These are phyloP conservation scores for Monosporascus sp. DNA, from an alignment of 2,329 filamentous ascomycete species.

Conservation along the genomic window DNA sequence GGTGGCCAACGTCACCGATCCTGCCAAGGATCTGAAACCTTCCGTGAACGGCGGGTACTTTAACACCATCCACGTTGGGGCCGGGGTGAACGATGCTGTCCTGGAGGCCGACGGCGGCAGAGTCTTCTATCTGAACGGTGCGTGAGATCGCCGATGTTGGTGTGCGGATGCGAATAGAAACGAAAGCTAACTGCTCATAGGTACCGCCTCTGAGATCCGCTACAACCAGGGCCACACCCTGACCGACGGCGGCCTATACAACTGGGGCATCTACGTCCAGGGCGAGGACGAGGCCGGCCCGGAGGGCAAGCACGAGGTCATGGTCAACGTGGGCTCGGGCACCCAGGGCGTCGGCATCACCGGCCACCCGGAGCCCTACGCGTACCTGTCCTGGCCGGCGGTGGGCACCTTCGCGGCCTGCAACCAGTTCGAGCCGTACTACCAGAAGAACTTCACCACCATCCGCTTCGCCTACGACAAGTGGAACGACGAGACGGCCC, in stretches of 20 bases:
- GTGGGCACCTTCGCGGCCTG: conserved; percentile 36
- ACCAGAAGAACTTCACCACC: conserved; percentile 30
- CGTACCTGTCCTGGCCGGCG: conserved; percentile 21
- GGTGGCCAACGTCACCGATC: conserved; percentile 39
- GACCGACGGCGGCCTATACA: conserved; percentile 34
- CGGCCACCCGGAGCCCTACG: conserved; percentile 29
- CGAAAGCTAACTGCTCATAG: too few relatives aligned
- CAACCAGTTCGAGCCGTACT: conserved; percentile 35
- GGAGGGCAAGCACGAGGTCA: conserved; percentile 21
- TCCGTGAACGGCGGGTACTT: conserved; percentile 36
- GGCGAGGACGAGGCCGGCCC: conserved; percentile 11
- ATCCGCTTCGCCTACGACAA: conserved; percentile 31
- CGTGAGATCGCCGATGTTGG: too few relatives aligned
- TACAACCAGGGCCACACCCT: conserved; percentile 29
- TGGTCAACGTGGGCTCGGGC: conserved; percentile 31
- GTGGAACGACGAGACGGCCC: conserved; percentile 7
- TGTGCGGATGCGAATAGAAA: too few relatives aligned
- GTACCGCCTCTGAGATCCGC: conserved; percentile 29
- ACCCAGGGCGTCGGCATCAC: conserved; percentile 29
- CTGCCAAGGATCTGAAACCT: conserved; percentile 32
- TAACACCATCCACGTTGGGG: conserved; percentile 36
- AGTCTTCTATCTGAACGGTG: conserved; percentile 43
- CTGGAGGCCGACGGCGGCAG: conserved; percentile 23
- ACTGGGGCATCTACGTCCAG: conserved; percentile 31
- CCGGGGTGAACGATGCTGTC: conserved; percentile 33